Percentiles rank a stretch among this genome's conserved stretches.
Conservation (phyloP, 345 rosid species). For the Ailanthus altissimus region DNA sequence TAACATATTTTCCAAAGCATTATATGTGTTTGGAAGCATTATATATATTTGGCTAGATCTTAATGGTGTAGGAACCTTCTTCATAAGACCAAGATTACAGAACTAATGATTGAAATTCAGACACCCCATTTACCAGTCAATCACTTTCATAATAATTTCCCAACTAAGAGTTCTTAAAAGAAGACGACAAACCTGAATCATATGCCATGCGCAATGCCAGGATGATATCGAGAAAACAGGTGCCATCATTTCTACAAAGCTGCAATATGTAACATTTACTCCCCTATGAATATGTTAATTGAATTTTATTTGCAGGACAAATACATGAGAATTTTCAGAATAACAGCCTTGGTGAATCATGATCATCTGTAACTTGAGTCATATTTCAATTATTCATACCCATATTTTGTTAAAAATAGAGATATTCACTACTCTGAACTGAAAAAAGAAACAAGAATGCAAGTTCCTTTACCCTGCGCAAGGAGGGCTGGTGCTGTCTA, state of each 20-base stretch:
- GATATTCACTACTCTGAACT: background rate
- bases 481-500: slow-evolving; percentile 53
- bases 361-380: background rate
- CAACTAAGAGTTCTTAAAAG: background rate
- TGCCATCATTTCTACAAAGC: slow-evolving; percentile 89
- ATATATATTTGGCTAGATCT: too few relatives aligned
- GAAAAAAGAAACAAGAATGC: background rate
- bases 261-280: slow-evolving; percentile 32
- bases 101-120: too few relatives aligned
- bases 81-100: background rate
- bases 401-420: background rate
- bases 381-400: too few relatives aligned
- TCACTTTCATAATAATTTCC: background rate
- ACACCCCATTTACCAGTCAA: background rate
- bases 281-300: too few relatives aligned
- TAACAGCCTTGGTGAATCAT: background rate
- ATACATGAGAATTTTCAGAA: background rate
- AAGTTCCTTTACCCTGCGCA: slow-evolving; percentile 49
- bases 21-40: too few relatives aligned
- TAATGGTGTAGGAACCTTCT: too few relatives aligned
- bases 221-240: slow-evolving; percentile 88
- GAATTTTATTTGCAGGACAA: too few relatives aligned
- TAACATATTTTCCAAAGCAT: too few relatives aligned
- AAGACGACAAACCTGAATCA: slow-evolving; percentile 64
- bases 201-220: slow-evolving; percentile 79